Conservation (phyloP, 2,329 filamentous ascomycete genomes). For the Colletotrichum gigasporum region DNA sequence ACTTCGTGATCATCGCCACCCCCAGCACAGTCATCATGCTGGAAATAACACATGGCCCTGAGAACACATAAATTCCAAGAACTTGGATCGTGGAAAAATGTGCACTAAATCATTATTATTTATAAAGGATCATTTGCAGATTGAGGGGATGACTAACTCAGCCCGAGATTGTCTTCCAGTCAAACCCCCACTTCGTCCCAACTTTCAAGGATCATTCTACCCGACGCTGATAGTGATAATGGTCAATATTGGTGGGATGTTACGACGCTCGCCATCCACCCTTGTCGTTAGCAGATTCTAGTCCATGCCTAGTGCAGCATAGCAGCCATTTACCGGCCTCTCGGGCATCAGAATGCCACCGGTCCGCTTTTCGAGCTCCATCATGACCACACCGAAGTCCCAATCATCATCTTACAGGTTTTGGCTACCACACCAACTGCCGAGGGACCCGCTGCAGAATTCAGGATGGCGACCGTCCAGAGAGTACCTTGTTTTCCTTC, state of each 20-base stretch:
- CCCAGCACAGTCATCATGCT: no score
- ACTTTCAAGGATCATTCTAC: no score
- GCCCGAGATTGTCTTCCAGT: no score
- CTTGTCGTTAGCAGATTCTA: not conserved
- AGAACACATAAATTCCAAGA: no score
- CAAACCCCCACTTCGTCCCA: no score
- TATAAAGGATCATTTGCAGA: no score
- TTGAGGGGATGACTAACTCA: no score
- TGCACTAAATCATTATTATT: no score
- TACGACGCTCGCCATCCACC: not conserved
- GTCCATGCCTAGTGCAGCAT: not conserved
- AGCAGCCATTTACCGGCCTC: not conserved
- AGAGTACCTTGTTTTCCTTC: not conserved
- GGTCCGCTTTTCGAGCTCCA: slow-evolving; percentile 5
- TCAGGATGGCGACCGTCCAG: not conserved
- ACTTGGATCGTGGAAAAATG: no score
- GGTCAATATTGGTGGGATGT: not conserved
- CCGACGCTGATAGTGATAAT: no score
- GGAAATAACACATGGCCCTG: no score
- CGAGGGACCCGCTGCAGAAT: not conserved
- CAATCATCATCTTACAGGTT: not conserved
- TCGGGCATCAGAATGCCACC: not conserved
- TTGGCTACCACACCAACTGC: not conserved
- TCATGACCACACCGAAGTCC: not conserved
- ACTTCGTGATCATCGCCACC: no score